A percentile compares a stretch with the other conserved stretches of the same genome.
These are phyloP conservation scores for Neonectria sp. DNA, from an alignment of 2,329 filamentous ascomycete species.

Conservation along the genomic window DNA sequence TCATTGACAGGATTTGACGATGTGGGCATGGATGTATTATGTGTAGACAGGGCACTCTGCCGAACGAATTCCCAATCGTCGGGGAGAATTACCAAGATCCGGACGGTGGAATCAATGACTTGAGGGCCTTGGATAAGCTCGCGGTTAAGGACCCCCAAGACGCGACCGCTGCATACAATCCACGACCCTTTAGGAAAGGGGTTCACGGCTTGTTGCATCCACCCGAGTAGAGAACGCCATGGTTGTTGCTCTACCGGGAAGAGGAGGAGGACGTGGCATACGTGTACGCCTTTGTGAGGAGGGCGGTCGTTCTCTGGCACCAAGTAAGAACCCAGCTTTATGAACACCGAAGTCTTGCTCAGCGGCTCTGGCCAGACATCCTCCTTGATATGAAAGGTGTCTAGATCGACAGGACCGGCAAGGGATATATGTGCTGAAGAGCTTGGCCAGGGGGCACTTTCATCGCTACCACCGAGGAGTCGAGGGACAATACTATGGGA, in stretches of 20 bases:
- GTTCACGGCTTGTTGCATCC: constrained; percentile 1
- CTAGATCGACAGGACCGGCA: not conserved
- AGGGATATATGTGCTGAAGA: constrained; percentile 1
- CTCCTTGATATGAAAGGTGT: not conserved
- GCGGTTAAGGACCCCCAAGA: too few relatives aligned
- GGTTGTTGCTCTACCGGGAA: not conserved
- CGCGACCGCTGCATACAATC: too few relatives aligned
- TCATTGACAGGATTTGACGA: not conserved
- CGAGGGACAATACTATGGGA: not conserved
- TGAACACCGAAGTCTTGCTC: not conserved
- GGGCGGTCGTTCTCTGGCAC: constrained; percentile 3
- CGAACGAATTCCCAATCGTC: too few relatives aligned
- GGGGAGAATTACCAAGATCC: too few relatives aligned
- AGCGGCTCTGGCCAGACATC: not conserved
- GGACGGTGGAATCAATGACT: too few relatives aligned
- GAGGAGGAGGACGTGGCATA: constrained; percentile 5
- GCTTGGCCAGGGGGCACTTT: not conserved
- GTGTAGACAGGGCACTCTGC: not conserved
- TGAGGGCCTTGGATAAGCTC: too few relatives aligned
- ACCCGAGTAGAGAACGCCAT: not conserved
- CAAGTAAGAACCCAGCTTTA: not conserved
- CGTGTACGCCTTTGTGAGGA: not conserved
- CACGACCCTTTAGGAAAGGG: not conserved
- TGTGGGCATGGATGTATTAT: not conserved
- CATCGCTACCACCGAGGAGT: not conserved